These are phyloP conservation scores for Phytophthora europaea DNA, from an alignment of 352 stramenopile genomes.

Conservation along the genomic window DNA sequence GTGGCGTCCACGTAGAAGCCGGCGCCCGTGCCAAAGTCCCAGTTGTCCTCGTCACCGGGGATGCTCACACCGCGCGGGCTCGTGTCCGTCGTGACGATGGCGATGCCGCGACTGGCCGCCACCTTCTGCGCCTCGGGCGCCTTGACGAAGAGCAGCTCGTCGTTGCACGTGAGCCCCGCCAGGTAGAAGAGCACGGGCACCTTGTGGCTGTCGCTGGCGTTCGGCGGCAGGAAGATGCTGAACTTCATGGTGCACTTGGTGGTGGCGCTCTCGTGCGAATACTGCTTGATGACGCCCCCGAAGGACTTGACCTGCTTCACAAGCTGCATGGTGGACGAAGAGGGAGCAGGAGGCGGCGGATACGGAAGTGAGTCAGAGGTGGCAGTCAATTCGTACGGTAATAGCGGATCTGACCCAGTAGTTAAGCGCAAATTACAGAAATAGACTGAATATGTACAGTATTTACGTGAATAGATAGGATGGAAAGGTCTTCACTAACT, in stretches of 20 bases:
- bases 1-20: constrained; percentile 99
- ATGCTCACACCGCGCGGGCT: constrained; percentile 93
- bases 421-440: neutral
- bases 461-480: too few species aligned
- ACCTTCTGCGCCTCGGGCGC: constrained; percentile 90
- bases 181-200: constrained; percentile 96
- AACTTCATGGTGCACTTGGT: constrained; percentile 94
- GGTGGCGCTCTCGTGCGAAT: constrained; percentile 80
- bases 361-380: constrained; percentile 8
- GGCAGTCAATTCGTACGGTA: neutral
- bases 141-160: constrained; percentile 97
- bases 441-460: neutral
- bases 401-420: neutral
- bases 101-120: constrained; percentile 93
- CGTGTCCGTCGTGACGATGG: constrained; percentile 97
- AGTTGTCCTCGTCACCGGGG: constrained; percentile 95
- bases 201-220: constrained; percentile 67
- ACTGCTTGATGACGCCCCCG: constrained; percentile 85
- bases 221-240: constrained; percentile 89
- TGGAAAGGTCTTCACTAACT: neutral
- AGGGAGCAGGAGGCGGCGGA: neutral
- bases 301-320: constrained; percentile 85
- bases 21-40: constrained; percentile 97
- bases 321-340: constrained; percentile 60
- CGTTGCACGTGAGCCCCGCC: constrained; percentile 97